Base-by-base conservation (phyloP, 495 filamentous ascomycete genomes). In the Neurospora intermedia region DNA sequence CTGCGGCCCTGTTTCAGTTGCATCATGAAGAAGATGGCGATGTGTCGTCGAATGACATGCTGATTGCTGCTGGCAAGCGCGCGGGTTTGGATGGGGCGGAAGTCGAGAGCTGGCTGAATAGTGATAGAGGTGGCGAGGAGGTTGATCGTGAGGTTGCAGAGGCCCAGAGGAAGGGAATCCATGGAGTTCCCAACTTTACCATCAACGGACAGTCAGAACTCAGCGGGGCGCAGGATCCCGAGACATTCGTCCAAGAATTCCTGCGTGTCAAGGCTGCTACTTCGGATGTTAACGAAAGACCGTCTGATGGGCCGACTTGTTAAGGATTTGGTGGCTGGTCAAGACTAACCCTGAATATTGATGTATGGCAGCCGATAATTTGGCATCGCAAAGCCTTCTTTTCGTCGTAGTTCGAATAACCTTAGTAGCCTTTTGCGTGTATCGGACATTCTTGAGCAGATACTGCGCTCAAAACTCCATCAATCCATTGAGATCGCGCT, bases 21-120 rank as follows among this genome's bases (percentile, higher is more conserved):
- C 93, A 95, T 76, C 94, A 94, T 71, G 92, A 96, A 80, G 86
- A 91, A 16, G 90, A 91, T 77, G 85, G 88, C 77, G 93, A 96
- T 75, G 91, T 96, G 73, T 95, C 92, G 0, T 87, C 87, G 73
- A 82, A 83, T 41, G 86, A 83, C 6, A 85, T 89, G 18, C 80
- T 96, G 76, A 71, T 85, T 8, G 83, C 85, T n/a, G 88, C 90
- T 3, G 93, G 82, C 10, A 86, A 88, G 43, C 85, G 83, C 75
- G 91, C 88, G 0, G 92, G 91, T 0, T 76, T 96, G 74, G 87
- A 89, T 11, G 83, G 84, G 74, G 79, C 76, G 3, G 90, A 88
- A 73, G 87, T 89, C 35, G 83, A 86, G 78, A 84, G 81, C 31
- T 91, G 92, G 87, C 81, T 96, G 73, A 81, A 83, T 11, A 85